phyloP scores from a whole-genome alignment of 1,284 basidiomycete genomes.

The Takashimella tepidaria region DNA sequence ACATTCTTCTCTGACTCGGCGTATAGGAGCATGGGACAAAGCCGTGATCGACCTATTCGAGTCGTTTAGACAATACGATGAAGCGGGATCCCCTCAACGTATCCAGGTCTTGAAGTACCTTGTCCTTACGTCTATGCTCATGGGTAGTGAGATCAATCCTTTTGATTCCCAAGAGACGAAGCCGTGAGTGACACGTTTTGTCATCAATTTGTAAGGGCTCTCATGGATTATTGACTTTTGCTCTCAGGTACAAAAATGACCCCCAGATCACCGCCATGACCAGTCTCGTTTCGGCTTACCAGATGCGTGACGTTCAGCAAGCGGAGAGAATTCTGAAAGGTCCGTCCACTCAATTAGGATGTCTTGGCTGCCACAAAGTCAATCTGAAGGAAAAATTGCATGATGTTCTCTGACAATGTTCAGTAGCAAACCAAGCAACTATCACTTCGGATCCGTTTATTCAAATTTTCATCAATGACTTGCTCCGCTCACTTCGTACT shows the following conservation, averaged over 20 bases:
- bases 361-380: too few species aligned
- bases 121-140: conserved; percentile 96
- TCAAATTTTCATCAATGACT: conserved; percentile 86
- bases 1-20: conserved; percentile 3
- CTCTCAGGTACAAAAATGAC: conserved; percentile 85
- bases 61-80: conserved; percentile 97
- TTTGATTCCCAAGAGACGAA: conserved; percentile 99
- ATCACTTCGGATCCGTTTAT: conserved; percentile 97
- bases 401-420: neutral
- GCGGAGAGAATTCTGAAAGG: conserved; percentile 92
- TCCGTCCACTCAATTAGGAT: too few species aligned
- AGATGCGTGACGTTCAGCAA: conserved; percentile 87
- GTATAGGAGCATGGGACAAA: conserved; percentile 70
- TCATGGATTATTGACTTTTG: neutral
- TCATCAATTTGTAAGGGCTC: too few species aligned
- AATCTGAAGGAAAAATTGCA: too few species aligned
- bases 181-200: conserved; percentile 71
- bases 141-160: conserved; percentile 96
- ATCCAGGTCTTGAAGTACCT: conserved; percentile 98
- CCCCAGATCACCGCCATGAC: conserved; percentile 98
- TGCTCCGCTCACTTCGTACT: conserved; percentile 84
- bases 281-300: conserved; percentile 91
- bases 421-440: conserved; percentile 77
- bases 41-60: conserved; percentile 99
- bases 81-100: conserved; percentile 91